Evolutionary conservation across 768 basidiomycete species (phyloP), one percentile per base, ranked within the genome.

Genomic region (Mrakia blollopis): DNA sequence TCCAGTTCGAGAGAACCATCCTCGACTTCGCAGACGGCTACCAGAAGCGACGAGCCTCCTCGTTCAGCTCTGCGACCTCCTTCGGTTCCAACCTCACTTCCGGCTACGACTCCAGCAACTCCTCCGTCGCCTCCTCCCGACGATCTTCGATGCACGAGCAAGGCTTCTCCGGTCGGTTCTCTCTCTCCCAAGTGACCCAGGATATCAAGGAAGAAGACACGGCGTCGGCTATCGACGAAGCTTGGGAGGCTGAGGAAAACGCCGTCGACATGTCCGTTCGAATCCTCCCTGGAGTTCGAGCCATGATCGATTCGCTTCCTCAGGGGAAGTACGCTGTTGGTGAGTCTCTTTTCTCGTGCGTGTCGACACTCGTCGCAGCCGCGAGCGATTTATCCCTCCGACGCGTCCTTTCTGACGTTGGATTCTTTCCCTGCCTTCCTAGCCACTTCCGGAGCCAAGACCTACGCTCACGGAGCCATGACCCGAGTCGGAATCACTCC

Each of bases 371-470:
- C 47, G 44, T 14, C 47, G 47, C 47, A 14, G 16, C 47, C 14
- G 44, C 39, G 44, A 44, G 18, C 39, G 39, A 6, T 41, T n/a
- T n/a, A n/a, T n/a, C n/a, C n/a, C n/a, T n/a, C n/a, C n/a, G n/a
- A n/a, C n/a, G n/a, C n/a, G n/a, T n/a, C n/a, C n/a, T 41, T 5
- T n/a, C 47, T 50, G 47, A 50, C 47, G 2, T 50, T 21, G 16
- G 3, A 14, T 18, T 50, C 7, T 7, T 50, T 44, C 44, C 44
- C 14, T 44, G 11, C 5, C 18, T 14, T 50, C 47, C 16, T 14
- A 50, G 90, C 90, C 3, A 91, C 91, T 0, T 90, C 89, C 0
- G 90, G 90, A 7, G 90, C 91, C 5, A 89, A 88, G 82, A 91
- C 89, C 0, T 90, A 90, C 78, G 80, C 23, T 32, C 84, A 88